Evolutionary conservation across 176 grass and related monocot genomes (phyloP).

Genomic region (Musa itinerans): DNA sequence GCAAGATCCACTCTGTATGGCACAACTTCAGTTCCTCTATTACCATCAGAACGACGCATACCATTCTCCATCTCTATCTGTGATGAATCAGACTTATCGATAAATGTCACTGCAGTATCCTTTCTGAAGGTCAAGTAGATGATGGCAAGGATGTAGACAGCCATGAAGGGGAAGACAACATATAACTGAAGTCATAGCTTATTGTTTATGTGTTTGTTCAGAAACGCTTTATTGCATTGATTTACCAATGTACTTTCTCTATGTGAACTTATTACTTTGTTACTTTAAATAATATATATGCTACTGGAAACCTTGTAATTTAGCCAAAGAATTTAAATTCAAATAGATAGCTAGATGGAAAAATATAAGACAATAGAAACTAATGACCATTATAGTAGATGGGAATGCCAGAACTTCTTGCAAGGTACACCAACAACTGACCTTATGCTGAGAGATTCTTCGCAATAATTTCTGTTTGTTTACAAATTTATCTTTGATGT

Average conservation of each 20-base stretch:
- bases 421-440: conserved; percentile 14
- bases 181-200: neutral
- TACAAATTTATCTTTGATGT: conserved; percentile 86
- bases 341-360: neutral
- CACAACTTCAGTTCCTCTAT: conserved; percentile 17
- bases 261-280: neutral
- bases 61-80: conserved; percentile 42
- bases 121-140: conserved; percentile 61
- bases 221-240: neutral
- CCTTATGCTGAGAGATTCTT: conserved; percentile 75
- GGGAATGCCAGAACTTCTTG: too few species aligned
- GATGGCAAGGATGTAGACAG: conserved; percentile 37
- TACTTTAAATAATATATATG: neutral
- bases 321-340: neutral
- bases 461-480: conserved; percentile 81
- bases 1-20: conserved; percentile 61
- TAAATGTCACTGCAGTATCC: conserved; percentile 46
- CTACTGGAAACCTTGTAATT: neutral
- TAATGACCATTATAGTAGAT: neutral
- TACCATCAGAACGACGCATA: neutral
- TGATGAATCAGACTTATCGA: conserved; percentile 22
- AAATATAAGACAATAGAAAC: neutral
- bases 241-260: neutral
- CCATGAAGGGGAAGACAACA: conserved; percentile 53
- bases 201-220: neutral